Evolutionary conservation across 305 asterid species (phyloP).

Genomic region (Plantago coronopus): DNA sequence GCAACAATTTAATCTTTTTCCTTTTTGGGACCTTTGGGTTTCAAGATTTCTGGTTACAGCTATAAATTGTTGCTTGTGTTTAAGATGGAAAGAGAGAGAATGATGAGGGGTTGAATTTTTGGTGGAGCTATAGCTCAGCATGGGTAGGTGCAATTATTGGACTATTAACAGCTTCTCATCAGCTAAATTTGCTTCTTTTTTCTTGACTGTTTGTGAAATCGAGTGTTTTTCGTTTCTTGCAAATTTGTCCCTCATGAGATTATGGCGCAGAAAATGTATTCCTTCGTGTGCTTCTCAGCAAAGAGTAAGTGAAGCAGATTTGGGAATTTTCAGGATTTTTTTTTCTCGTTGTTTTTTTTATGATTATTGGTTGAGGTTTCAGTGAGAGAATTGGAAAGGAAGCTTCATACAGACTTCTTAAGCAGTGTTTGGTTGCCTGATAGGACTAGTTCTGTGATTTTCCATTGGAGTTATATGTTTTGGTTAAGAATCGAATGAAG

Average conservation of each 20-base stretch:
- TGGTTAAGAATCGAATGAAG: too few species aligned
- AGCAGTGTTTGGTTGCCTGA: too few species aligned
- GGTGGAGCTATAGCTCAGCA: slow-evolving; percentile 44
- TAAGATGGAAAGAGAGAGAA: slow-evolving; percentile 24
- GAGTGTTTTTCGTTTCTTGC: slow-evolving; percentile 32
- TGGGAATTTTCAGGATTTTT: too few species aligned
- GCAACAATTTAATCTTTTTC: slow-evolving; percentile 19
- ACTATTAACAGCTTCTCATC: slow-evolving; percentile 28
- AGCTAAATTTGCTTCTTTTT: slow-evolving; percentile 24
- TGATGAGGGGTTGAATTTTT: slow-evolving; percentile 62
- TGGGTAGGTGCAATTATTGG: slow-evolving; percentile 55
- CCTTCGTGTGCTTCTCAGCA: slow-evolving; percentile 75
- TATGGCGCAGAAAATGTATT: slow-evolving; percentile 63
- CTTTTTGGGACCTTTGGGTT: slow-evolving; percentile 30
- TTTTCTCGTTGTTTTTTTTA: too few species aligned
- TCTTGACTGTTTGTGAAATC: slow-evolving; percentile 25
- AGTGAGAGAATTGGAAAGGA: too few species aligned
- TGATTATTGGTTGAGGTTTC: too few species aligned
- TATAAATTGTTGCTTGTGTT: slow-evolving; percentile 18
- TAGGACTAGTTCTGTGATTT: too few species aligned
- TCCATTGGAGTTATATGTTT: too few species aligned
- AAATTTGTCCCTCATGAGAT: slow-evolving; percentile 54
- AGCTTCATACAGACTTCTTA: too few species aligned
- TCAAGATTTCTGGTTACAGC: slow-evolving; percentile 21
- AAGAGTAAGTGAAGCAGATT: slow-evolving; percentile 42